Evolutionary conservation across 441 rosid species (phyloP).

Genomic region (Jatropha podagrica): DNA sequence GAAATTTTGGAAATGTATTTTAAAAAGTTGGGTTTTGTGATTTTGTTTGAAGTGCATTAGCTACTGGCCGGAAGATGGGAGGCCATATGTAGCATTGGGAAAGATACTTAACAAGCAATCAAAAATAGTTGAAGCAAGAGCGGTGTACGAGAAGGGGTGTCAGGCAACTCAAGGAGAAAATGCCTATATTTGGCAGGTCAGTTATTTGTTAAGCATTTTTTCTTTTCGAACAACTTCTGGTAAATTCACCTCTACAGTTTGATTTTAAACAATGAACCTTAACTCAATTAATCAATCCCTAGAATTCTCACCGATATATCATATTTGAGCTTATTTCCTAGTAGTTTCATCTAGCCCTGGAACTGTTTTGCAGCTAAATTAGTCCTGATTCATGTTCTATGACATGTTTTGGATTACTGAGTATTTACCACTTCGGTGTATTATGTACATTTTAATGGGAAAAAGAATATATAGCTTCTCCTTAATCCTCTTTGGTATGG

Average conservation of each 20-base stretch:
- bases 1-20: not conserved
- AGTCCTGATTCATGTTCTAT: not conserved
- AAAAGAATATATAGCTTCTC: not conserved
- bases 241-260: not conserved
- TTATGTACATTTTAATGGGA: not conserved
- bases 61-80: slow-evolving; percentile 95
- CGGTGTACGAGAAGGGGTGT: slow-evolving; percentile 78
- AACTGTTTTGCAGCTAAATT: not conserved
- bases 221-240: not conserved
- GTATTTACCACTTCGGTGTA: not conserved
- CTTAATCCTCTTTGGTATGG: not conserved
- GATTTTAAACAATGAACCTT: not conserved
- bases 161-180: slow-evolving; percentile 95
- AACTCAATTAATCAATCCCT: not conserved
- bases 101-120: slow-evolving; percentile 73
- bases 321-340: too few species aligned
- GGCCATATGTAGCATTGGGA: slow-evolving; percentile 80
- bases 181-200: slow-evolving; percentile 93
- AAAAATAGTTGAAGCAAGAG: slow-evolving; percentile 58
- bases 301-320: not conserved
- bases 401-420: not conserved
- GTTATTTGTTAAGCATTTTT: not conserved
- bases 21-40: slow-evolving; percentile 13
- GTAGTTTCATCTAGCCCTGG: too few species aligned
- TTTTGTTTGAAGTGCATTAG: slow-evolving; percentile 60